phyloP scores from a whole-genome alignment of 2,329 filamentous ascomycete genomes.

The Alternaria arborescens region DNA sequence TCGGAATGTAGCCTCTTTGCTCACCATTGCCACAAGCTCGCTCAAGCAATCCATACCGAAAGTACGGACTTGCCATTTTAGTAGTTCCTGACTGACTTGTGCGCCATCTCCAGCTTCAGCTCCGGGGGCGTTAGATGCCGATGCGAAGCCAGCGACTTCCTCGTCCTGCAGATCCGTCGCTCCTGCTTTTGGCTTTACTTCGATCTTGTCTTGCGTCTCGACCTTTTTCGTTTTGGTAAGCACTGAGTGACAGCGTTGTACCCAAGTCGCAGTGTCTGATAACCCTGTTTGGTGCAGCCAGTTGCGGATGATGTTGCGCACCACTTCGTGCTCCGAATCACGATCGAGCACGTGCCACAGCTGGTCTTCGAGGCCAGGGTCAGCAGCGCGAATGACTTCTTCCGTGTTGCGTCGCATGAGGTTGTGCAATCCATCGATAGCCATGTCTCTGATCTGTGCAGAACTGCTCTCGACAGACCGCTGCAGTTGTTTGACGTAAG shows the following conservation, averaged over 20 bases:
- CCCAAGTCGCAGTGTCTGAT: constrained; percentile 81
- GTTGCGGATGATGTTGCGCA: constrained; percentile 87
- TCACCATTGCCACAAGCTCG: constrained; percentile 80
- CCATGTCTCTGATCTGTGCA: constrained; percentile 76
- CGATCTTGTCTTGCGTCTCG: constrained; percentile 61
- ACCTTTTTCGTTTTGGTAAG: constrained; percentile 85
- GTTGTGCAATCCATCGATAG: constrained; percentile 88
- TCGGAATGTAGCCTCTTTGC: constrained; percentile 79
- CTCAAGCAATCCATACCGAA: constrained; percentile 91
- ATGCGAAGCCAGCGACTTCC: constrained; percentile 93
- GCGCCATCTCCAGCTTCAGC: constrained; percentile 52
- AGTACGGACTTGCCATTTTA: constrained; percentile 94
- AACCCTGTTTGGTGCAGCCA: constrained; percentile 94
- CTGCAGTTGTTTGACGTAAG: constrained; percentile 85
- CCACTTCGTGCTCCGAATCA: constrained; percentile 75
- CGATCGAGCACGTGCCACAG: constrained; percentile 90
- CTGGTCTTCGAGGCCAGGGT: constrained; percentile 84
- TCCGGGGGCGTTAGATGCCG: constrained; percentile 67
- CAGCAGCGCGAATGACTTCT: constrained; percentile 79
- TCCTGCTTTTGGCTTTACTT: constrained; percentile 58
- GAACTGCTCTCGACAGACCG: constrained; percentile 76
- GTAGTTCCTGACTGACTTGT: constrained; percentile 75
- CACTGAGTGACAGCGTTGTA: constrained; percentile 86
- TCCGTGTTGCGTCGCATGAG: constrained; percentile 92
- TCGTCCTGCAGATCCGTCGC: constrained; percentile 90